Conservation (phyloP, 768 basidiomycete genomes). For the Collybiopsis confluens region DNA sequence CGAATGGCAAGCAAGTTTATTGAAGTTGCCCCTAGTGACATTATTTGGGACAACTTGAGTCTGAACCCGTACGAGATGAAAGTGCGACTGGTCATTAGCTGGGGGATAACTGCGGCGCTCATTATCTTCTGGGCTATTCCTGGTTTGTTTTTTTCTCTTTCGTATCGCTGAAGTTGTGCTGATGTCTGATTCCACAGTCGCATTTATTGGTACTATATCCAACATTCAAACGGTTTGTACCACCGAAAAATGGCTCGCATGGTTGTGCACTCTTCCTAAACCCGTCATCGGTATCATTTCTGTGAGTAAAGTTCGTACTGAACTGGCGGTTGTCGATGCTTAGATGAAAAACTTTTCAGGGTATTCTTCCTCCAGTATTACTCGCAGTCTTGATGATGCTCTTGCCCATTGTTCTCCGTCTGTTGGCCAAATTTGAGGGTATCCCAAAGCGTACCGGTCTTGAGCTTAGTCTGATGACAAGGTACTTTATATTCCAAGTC, state of each 20-base stretch:
- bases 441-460: constrained; percentile 80
- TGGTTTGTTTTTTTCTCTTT: constrained; percentile 32
- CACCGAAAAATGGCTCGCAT: constrained; percentile 67
- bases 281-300: constrained; percentile 74
- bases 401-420: constrained; percentile 72
- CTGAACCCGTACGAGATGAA: constrained; percentile 87
- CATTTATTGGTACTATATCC: constrained; percentile 82
- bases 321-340: too few species aligned
- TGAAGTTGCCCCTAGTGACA: constrained; percentile 83
- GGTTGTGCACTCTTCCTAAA: constrained; percentile 72
- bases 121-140: constrained; percentile 90
- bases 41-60: constrained; percentile 88
- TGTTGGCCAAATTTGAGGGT: constrained; percentile 83
- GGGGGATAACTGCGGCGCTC: constrained; percentile 70
- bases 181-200: constrained; percentile 36
- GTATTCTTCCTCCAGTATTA: constrained; percentile 83
- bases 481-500: constrained; percentile 91
- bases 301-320: constrained; percentile 16
- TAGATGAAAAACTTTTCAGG: constrained; percentile 43
- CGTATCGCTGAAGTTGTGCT: background rate
- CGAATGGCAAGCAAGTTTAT: constrained; percentile 62
- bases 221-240: constrained; percentile 71
- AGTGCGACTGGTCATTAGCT: constrained; percentile 62
- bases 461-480: constrained; percentile 87
- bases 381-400: constrained; percentile 92